Evolutionary conservation across 2,329 filamentous ascomycete species (phyloP), one percentile per base, ranked within the genome.

Genomic region (Rosellinia necatrix): DNA sequence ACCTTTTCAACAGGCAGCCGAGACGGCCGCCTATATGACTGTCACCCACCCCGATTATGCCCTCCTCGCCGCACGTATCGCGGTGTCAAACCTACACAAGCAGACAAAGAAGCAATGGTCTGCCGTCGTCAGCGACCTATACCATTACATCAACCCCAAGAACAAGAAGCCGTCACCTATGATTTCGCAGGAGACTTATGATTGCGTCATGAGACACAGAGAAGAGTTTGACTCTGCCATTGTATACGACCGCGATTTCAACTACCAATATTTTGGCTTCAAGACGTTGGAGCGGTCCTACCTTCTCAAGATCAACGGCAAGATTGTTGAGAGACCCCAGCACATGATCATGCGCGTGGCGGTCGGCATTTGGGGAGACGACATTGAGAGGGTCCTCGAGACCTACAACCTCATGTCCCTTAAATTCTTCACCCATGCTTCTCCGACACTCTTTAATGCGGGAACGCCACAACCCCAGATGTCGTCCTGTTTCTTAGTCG

Each of bases 101-200:
- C 94, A 99, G 83, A 99, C 94, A 64, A 97, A 97, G 85, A 99
- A 99, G 83, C 93, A 97, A 74, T 99, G 96, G 81, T 97, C 94
- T n/a, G 82, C 91, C 46, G 94, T 99, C 58, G 84, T 99, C 68
- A 88, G 86, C 68, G 94, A 99, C 70, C 86, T 99, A 37, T 97
- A 93, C 79, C 84, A 94, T 80, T 99, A 97, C 75, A 81, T 96
- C 76, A 99, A 99, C 80, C 92, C 93, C 60, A 96, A 91, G 79
- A 99, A 96, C 76, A 78, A 81, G 61, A 88, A 82, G 66, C 73
- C 82, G 6, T 93, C 92, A 47, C 93, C 94, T 54, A 99, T 99
- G 94, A 97, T 99, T 71, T 92, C 93, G 38, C 80, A 93, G 70
- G 81, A 89, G 67, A 96, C 90, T 43, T 96, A 96, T 73, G 90